phyloP scores from a whole-genome alignment of 1,284 basidiomycete genomes.

The Mycosarcoma maydis region DNA sequence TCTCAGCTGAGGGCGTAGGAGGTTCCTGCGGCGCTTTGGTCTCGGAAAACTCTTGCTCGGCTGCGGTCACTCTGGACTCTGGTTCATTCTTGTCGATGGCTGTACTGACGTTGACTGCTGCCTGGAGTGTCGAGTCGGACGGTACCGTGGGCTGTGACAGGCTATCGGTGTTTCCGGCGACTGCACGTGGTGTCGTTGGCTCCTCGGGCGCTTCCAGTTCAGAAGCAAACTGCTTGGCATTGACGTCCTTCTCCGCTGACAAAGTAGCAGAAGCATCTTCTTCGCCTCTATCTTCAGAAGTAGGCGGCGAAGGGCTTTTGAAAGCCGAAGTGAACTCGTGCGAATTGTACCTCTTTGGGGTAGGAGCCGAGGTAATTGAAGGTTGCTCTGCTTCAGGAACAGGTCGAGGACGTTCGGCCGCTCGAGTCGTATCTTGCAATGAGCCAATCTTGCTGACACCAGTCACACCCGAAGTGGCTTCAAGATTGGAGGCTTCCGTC shows the following conservation, averaged over 20 bases:
- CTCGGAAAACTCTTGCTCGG: slow-evolving; percentile 33
- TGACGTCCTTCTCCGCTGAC: slow-evolving; percentile 7
- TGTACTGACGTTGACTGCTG: slow-evolving; percentile 15
- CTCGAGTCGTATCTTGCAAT: neutral
- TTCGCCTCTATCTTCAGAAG: slow-evolving; percentile 11
- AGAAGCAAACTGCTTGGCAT: slow-evolving; percentile 31
- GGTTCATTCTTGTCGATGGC: slow-evolving; percentile 4
- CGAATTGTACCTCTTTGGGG: slow-evolving; percentile 47
- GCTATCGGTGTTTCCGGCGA: slow-evolving; percentile 11
- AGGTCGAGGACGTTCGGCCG: slow-evolving; percentile 15
- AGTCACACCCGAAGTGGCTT: slow-evolving; percentile 16
- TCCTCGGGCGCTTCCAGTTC: slow-evolving; percentile 45
- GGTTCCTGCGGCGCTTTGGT: slow-evolving; percentile 31
- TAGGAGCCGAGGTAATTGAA: slow-evolving; percentile 9
- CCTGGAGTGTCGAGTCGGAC: slow-evolving; percentile 25
- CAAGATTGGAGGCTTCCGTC: slow-evolving; percentile 1
- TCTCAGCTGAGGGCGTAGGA: slow-evolving; percentile 8
- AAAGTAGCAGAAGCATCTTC: slow-evolving; percentile 1
- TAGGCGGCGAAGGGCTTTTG: slow-evolving; percentile 39
- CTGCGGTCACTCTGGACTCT: slow-evolving; percentile 16
- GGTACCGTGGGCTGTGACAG: slow-evolving; percentile 46
- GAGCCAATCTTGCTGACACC: slow-evolving; percentile 12
- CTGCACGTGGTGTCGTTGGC: slow-evolving; percentile 28
- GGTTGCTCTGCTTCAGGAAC: slow-evolving; percentile 27
- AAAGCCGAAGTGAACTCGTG: slow-evolving; percentile 43